These are phyloP conservation scores for Leptosphaerulina australis DNA, from an alignment of 2,329 filamentous ascomycete species.

Conservation along the genomic window DNA sequence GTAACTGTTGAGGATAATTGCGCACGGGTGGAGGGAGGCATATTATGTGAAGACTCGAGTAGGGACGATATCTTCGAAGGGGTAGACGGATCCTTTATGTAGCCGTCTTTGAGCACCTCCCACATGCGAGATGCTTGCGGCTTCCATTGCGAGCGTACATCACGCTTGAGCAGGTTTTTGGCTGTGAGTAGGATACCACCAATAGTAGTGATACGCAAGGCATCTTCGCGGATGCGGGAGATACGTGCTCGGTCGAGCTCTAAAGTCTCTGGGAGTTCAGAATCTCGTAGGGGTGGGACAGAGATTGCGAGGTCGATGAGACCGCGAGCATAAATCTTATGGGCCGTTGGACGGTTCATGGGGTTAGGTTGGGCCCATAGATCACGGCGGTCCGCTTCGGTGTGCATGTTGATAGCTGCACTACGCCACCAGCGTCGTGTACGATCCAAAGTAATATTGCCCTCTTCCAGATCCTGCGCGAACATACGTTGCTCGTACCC, in stretches of 20 bases:
- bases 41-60: conserved; percentile 57
- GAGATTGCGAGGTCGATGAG: conserved; percentile 77
- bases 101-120: conserved; percentile 67
- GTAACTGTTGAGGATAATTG: conserved; percentile 53
- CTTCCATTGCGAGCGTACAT: conserved; percentile 79
- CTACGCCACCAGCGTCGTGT: conserved; percentile 71
- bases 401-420: conserved; percentile 67
- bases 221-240: conserved; percentile 60
- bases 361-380: conserved; percentile 64
- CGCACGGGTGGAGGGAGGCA: conserved; percentile 55
- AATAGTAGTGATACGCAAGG: conserved; percentile 71
- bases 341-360: conserved; percentile 66
- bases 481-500: conserved; percentile 79
- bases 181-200: conserved; percentile 78
- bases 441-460: conserved; percentile 60
- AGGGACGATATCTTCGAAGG: conserved; percentile 55
- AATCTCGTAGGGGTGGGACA: conserved; percentile 60
- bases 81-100: conserved; percentile 59
- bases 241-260: conserved; percentile 71
- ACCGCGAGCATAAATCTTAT: conserved; percentile 77
- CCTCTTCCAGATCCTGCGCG: conserved; percentile 65
- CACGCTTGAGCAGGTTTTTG: conserved; percentile 82
- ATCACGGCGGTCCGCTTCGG: conserved; percentile 71
- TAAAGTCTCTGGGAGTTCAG: conserved; percentile 74
- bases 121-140: conserved; percentile 74